Conservation (phyloP, 495 filamentous ascomycete genomes). For the Antarctomyces pellizariae region DNA sequence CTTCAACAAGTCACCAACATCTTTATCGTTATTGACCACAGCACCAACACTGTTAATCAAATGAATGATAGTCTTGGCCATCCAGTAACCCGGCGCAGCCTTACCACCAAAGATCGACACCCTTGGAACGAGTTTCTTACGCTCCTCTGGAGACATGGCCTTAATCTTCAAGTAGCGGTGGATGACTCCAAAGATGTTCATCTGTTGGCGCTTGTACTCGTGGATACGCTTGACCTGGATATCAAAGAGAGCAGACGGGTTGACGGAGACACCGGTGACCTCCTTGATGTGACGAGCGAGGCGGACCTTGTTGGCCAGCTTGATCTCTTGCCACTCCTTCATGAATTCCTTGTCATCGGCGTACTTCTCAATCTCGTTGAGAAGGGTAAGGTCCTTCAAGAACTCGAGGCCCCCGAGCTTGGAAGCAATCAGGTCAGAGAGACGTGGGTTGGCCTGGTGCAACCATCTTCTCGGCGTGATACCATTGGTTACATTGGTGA, state of each 20-base stretch:
- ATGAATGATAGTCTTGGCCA: slow-evolving; percentile 98
- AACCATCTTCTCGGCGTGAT: slow-evolving; percentile 91
- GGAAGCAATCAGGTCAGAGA: slow-evolving; percentile 77
- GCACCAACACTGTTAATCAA: slow-evolving; percentile 78
- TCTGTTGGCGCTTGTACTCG: slow-evolving; percentile 97
- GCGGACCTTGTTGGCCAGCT: slow-evolving; percentile 42
- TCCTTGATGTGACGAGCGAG: slow-evolving; percentile 79
- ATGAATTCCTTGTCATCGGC: slow-evolving; percentile 75
- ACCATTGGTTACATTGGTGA: slow-evolving; percentile 95
- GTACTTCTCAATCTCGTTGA: slow-evolving; percentile 61
- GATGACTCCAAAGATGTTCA: slow-evolving; percentile 97
- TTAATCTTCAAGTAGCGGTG: slow-evolving; percentile 86
- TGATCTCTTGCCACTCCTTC: slow-evolving; percentile 79
- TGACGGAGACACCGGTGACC: slow-evolving; percentile 54
- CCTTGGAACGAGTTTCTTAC: slow-evolving; percentile 72
- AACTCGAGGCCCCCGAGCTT: slow-evolving; percentile 67
- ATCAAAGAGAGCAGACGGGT: slow-evolving; percentile 77
- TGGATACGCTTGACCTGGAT: slow-evolving; percentile 98
- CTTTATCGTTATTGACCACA: slow-evolving; percentile 80
- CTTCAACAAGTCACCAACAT: slow-evolving; percentile 85
- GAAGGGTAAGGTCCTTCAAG: slow-evolving; percentile 64
- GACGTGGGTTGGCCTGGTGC: slow-evolving; percentile 84
- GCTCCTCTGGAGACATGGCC: slow-evolving; percentile 54
- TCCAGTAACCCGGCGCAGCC: slow-evolving; percentile 96
- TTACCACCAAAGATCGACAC: slow-evolving; percentile 97